Conservation (phyloP, 306 rosid genomes). For the Cicer bijugum region DNA sequence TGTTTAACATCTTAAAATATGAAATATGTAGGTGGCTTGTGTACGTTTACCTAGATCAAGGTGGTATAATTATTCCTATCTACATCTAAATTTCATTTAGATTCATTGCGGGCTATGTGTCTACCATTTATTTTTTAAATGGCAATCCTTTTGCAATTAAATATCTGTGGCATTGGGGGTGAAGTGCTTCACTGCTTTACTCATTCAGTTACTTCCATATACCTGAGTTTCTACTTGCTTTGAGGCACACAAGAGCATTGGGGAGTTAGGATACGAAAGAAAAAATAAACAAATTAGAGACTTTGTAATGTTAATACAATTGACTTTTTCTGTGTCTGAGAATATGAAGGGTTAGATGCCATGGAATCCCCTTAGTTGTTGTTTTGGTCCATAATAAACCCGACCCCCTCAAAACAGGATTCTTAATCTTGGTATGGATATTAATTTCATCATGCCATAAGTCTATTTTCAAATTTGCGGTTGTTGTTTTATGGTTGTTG, state of each 20-base stretch:
- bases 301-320: constrained; percentile 8
- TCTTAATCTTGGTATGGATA: constrained; percentile 13
- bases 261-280: constrained; percentile 3
- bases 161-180: constrained; percentile 22
- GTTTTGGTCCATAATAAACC: constrained; percentile 1
- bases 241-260: neutral
- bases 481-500: constrained; percentile 4
- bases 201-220: constrained; percentile 27
- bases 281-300: neutral
- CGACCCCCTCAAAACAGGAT: neutral
- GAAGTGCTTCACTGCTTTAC: constrained; percentile 24
- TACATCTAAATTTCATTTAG: constrained; percentile 19
- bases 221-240: constrained; percentile 20
- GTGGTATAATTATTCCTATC: neutral
- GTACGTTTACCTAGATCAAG: constrained; percentile 21
- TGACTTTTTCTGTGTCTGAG: constrained; percentile 4
- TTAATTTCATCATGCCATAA: neutral
- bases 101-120: constrained; percentile 3
- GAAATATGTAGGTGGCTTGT: constrained; percentile 29
- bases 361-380: constrained; percentile 12
- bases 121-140: neutral
- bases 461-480: constrained; percentile 8
- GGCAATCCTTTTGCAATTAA: neutral
- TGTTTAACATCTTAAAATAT: constrained; percentile 12
- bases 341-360: constrained; percentile 25